Evolutionary conservation across 2,329 filamentous ascomycete genomes (phyloP).

Genomic region (Sodiomyces alkalinus): DNA sequence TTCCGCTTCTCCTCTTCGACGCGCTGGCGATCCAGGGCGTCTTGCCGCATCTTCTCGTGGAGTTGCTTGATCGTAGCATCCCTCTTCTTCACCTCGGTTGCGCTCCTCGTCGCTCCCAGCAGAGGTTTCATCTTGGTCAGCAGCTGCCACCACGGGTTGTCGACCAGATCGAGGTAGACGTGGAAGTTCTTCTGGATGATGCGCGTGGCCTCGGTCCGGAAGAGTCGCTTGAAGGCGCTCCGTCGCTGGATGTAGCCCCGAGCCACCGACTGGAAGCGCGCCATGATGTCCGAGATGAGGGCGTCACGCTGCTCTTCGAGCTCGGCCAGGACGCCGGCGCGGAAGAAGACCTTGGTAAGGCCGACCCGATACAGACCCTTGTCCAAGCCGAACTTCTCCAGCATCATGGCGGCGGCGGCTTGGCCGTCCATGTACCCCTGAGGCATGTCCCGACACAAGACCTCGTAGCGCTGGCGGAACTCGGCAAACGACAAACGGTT

Average conservation of each 20-base stretch:
- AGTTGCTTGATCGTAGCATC: conserved; percentile 87
- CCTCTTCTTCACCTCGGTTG: conserved; percentile 83
- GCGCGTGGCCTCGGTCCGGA: conserved; percentile 82
- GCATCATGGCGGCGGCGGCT: conserved; percentile 67
- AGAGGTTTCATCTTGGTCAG: conserved; percentile 92
- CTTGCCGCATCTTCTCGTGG: conserved; percentile 67
- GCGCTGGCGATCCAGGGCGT: conserved; percentile 57
- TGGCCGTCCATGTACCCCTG: conserved; percentile 88
- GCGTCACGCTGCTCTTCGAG: conserved; percentile 90
- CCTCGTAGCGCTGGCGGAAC: conserved; percentile 90
- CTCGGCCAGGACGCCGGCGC: conserved; percentile 88
- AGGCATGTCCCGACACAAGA: conserved; percentile 77
- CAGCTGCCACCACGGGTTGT: conserved; percentile 95
- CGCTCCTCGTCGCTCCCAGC: conserved; percentile 79
- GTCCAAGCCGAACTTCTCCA: conserved; percentile 79
- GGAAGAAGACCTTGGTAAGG: conserved; percentile 94
- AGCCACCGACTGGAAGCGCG: conserved; percentile 80
- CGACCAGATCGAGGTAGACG: conserved; percentile 75
- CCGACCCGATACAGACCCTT: conserved; percentile 80
- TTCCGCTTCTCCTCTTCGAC: conserved; percentile 85
- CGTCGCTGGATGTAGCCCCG: conserved; percentile 80
- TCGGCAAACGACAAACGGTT: conserved; percentile 86
- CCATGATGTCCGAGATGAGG: conserved; percentile 87
- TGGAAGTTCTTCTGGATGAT: conserved; percentile 94
- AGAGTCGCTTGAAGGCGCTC: conserved; percentile 81